Conservation (phyloP, 2,329 filamentous ascomycete genomes). For the Gliomastix tumulicola region DNA sequence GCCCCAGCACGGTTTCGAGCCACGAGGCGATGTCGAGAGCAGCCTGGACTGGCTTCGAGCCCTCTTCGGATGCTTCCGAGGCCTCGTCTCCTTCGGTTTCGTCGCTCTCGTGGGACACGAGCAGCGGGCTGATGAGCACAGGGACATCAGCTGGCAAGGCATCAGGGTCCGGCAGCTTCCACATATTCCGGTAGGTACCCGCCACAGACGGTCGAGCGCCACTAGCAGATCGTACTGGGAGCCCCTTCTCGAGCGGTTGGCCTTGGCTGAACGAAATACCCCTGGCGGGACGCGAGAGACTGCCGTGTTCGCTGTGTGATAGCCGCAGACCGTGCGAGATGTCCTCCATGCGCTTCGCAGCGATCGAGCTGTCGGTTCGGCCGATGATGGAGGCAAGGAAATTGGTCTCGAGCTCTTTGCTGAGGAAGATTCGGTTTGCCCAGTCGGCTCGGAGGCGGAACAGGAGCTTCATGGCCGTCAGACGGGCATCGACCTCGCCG, state of each 20-base stretch:
- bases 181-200: constrained; percentile 42
- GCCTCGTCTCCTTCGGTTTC: constrained; percentile 9
- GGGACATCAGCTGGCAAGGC: constrained; percentile 43
- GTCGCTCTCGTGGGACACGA: constrained; percentile 3
- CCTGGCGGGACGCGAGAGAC: constrained; percentile 31
- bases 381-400: constrained; percentile 66
- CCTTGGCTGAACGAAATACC: constrained; percentile 45
- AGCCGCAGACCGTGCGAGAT: constrained; percentile 34
- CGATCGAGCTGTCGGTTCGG: constrained; percentile 49
- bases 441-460: constrained; percentile 81
- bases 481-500: constrained; percentile 60
- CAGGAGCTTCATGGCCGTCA: constrained; percentile 70
- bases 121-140: constrained; percentile 38
- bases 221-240: constrained; percentile 33
- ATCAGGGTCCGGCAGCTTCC: constrained; percentile 50
- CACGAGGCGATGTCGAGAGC: constrained; percentile 57
- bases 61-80: constrained; percentile 17
- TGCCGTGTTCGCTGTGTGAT: constrained; percentile 35
- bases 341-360: constrained; percentile 45
- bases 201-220: constrained; percentile 18
- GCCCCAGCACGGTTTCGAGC: constrained; percentile 68
- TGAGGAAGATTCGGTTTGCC: constrained; percentile 68
- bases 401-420: constrained; percentile 62
- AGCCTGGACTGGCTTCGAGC: constrained; percentile 14
- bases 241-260: constrained; percentile 32